Evolutionary conservation across 352 stramenopile species (phyloP).

Genomic region (Elongisporangium undulatum): DNA sequence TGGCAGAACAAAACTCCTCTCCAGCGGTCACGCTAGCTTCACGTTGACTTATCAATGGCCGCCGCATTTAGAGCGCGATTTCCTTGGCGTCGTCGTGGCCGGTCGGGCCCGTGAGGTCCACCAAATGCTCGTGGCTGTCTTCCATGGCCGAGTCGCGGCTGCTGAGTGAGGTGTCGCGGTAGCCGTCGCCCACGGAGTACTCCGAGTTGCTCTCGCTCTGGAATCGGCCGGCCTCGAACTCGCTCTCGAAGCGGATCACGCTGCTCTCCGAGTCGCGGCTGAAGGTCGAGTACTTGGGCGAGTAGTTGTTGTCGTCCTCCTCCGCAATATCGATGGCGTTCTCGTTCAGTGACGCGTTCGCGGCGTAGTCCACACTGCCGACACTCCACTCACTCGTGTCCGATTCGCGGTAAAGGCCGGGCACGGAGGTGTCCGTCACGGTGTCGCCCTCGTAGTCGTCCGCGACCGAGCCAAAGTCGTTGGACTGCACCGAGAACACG

Average conservation of each 20-base stretch:
- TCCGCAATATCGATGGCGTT: not conserved
- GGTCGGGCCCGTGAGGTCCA: not conserved
- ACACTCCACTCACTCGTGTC: not conserved
- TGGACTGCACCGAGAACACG: not conserved
- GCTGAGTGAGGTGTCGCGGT: not conserved
- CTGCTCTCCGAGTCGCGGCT: not conserved
- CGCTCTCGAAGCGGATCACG: not conserved
- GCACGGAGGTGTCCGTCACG: not conserved
- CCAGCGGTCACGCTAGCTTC: not conserved
- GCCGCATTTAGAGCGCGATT: not conserved
- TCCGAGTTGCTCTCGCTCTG: not conserved
- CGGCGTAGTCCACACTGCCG: not conserved
- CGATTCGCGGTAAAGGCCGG: not conserved
- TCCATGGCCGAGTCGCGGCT: not conserved
- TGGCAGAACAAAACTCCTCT: not conserved
- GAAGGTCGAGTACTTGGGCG: not conserved
- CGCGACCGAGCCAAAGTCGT: not conserved
- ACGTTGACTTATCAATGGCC: not conserved
- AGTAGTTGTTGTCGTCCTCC: not conserved
- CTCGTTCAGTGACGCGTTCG: not conserved
- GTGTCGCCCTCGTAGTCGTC: not conserved
- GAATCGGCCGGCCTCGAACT: not conserved
- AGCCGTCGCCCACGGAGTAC: not conserved
- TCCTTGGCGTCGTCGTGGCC: not conserved
- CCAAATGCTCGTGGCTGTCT: not conserved